Percentiles rank a stretch among this genome's conserved stretches.
phyloP scores from a whole-genome alignment of 495 filamentous ascomycete species.

The Daldinia loculata region DNA sequence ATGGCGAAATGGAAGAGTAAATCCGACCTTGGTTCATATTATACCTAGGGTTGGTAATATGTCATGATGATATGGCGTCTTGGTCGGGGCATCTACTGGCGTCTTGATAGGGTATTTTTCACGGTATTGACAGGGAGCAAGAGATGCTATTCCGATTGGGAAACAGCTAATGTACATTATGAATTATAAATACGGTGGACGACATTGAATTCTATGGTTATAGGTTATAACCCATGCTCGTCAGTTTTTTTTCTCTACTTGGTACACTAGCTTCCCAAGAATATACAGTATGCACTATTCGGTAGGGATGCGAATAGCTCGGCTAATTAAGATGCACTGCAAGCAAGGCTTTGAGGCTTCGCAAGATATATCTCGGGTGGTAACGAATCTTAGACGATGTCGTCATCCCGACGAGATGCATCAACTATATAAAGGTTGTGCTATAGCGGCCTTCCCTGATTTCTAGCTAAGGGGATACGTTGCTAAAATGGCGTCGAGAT shows the following conservation, averaged over 20 bases:
- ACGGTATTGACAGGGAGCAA: neutral
- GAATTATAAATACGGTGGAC: neutral
- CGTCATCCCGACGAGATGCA: slow-evolving; percentile 33
- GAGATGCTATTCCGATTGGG: neutral
- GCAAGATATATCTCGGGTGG: neutral
- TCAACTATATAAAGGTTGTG: slow-evolving; percentile 21
- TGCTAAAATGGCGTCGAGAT: neutral
- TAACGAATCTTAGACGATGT: slow-evolving; percentile 14
- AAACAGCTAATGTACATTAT: neutral
- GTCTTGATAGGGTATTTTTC: neutral
- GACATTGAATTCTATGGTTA: neutral
- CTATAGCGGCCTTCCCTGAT: slow-evolving; percentile 34
- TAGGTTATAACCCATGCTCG: neutral
- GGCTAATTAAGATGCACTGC: neutral
- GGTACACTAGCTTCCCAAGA: no score
- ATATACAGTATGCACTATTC: neutral
- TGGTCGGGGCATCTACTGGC: slow-evolving; percentile 16
- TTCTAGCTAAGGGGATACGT: slow-evolving; percentile 15
- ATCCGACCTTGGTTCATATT: neutral
- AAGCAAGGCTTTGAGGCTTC: neutral
- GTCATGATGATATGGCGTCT: slow-evolving; percentile 30
- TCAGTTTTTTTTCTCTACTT: neutral
- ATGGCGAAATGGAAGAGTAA: slow-evolving; percentile 57
- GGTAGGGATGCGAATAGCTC: neutral
- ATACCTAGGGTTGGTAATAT: slow-evolving; percentile 1